These are phyloP conservation scores for Talaromyces sp. DNA, from an alignment of 2,329 filamentous ascomycete species.

Conservation along the genomic window DNA sequence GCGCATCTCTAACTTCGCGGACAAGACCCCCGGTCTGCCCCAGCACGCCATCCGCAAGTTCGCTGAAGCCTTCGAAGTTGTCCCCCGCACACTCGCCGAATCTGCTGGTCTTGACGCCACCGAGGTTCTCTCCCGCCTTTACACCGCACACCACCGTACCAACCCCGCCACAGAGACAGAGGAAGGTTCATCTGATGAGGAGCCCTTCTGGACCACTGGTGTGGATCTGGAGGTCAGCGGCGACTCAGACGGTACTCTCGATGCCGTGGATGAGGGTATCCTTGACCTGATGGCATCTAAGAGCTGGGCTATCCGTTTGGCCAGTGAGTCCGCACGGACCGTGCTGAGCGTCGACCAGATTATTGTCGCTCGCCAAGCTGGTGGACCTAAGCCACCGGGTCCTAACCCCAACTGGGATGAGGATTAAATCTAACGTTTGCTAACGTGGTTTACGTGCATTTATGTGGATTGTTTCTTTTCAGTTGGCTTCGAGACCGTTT, in stretches of 20 bases:
- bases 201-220: conserved; percentile 84
- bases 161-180: conserved; percentile 36
- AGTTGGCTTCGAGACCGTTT: conserved; percentile 21
- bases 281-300: conserved; percentile 90
- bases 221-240: conserved; percentile 91
- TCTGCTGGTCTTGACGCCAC: conserved; percentile 95
- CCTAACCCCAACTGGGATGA: conserved; percentile 83
- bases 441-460: conserved; percentile 10
- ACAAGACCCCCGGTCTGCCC: conserved; percentile 87
- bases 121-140: conserved; percentile 89
- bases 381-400: conserved; percentile 93
- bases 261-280: conserved; percentile 85
- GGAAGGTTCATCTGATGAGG: conserved; percentile 57
- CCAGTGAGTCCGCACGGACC: conserved; percentile 90
- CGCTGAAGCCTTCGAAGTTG: conserved; percentile 95
- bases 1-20: conserved; percentile 84
- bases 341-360: conserved; percentile 98
- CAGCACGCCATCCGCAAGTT: conserved; percentile 98
- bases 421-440: conserved; percentile 48
- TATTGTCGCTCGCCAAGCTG: conserved; percentile 95
- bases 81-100: conserved; percentile 90
- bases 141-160: conserved; percentile 78
- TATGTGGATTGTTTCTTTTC: not conserved
- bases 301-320: conserved; percentile 95
- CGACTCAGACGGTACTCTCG: conserved; percentile 76